These are phyloP conservation scores for Fusarium robinianum DNA, from an alignment of 2,329 filamentous ascomycete species.

Conservation along the genomic window DNA sequence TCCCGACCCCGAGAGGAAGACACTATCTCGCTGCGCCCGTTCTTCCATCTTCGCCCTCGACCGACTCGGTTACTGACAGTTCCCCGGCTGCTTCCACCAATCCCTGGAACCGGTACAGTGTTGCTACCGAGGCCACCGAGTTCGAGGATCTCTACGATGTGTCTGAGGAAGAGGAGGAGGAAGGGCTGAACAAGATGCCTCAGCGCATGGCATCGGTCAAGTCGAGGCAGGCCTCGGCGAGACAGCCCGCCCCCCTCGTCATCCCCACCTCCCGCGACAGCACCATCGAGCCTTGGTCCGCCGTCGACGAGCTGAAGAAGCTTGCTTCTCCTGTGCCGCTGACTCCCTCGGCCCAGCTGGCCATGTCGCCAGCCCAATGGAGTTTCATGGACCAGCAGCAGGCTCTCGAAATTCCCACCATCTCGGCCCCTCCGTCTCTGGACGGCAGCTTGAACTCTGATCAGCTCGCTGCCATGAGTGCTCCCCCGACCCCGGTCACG, in stretches of 20 bases:
- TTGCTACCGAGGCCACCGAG: conserved; percentile 68
- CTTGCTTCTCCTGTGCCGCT: conserved; percentile 63
- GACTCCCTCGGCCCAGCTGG: conserved; percentile 68
- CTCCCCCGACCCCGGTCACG: conserved; percentile 81
- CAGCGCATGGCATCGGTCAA: conserved; percentile 40
- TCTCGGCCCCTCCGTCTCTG: conserved; percentile 82
- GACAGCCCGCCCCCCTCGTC: conserved; percentile 51
- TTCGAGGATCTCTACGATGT: conserved; percentile 89
- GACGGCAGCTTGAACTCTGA: conserved; percentile 90
- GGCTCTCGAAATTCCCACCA: conserved; percentile 68
- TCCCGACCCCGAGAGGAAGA: conserved; percentile 71
- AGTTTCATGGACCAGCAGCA: conserved; percentile 69
- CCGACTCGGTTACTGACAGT: conserved; percentile 55
- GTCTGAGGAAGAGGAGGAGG: conserved; percentile 72
- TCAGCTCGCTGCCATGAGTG: conserved; percentile 80
- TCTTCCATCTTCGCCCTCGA: conserved; percentile 64
- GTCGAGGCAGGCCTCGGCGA: conserved; percentile 48
- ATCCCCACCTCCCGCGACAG: conserved; percentile 52
- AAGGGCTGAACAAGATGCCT: conserved; percentile 24
- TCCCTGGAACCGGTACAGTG: conserved; percentile 66
- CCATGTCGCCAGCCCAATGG: conserved; percentile 76
- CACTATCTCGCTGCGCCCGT: conserved; percentile 67
- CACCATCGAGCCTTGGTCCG: conserved; percentile 50
- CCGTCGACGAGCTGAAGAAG: conserved; percentile 51
- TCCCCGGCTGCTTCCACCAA: conserved; percentile 61